phyloP scores from a whole-genome alignment of 768 basidiomycete species.

The Phylloporus arenicola region DNA sequence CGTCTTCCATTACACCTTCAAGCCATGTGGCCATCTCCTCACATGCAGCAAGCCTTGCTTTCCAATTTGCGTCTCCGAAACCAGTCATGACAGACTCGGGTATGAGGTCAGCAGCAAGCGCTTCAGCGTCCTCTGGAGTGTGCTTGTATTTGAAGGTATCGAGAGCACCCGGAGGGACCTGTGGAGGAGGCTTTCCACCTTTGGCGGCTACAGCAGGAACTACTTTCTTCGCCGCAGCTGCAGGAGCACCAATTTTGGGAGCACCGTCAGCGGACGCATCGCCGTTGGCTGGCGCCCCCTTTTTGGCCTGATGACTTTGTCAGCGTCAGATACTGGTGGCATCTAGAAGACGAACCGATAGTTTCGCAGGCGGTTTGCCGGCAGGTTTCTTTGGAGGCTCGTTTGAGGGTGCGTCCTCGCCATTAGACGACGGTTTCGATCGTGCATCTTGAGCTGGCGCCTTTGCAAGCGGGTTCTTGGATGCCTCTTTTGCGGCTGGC shows the following conservation, averaged over 20 bases:
- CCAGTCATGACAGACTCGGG: slow-evolving; percentile 66
- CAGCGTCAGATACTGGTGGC: neutral
- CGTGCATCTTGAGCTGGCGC: slow-evolving; percentile 16
- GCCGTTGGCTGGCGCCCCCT: slow-evolving; percentile 36
- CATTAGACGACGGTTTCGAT: slow-evolving; percentile 13
- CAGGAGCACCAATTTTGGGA: slow-evolving; percentile 17
- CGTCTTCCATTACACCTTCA: slow-evolving; percentile 53
- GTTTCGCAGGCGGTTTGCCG: slow-evolving; percentile 48
- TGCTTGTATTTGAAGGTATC: slow-evolving; percentile 91
- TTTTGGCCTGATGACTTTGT: slow-evolving; percentile 43
- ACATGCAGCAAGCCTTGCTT: slow-evolving; percentile 77
- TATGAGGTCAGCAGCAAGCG: slow-evolving; percentile 63
- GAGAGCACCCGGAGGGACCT: slow-evolving; percentile 48
- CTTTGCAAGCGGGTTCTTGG: slow-evolving; percentile 38
- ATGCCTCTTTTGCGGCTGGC: slow-evolving; percentile 28
- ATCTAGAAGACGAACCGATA: slow-evolving; percentile 31
- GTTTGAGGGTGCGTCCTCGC: slow-evolving; percentile 19
- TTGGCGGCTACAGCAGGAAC: slow-evolving; percentile 36
- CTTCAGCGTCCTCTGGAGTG: slow-evolving; percentile 88
- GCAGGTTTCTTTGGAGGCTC: slow-evolving; percentile 38
- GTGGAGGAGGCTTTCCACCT: slow-evolving; percentile 43
- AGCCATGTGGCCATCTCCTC: slow-evolving; percentile 86
- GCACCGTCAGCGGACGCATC: slow-evolving; percentile 19
- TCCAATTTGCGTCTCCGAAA: slow-evolving; percentile 90
- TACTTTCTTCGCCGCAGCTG: slow-evolving; percentile 41